Base-by-base conservation (phyloP, 225 moss, liverwort and hornwort genomes). In the Pseudisothecium myosuroides region DNA sequence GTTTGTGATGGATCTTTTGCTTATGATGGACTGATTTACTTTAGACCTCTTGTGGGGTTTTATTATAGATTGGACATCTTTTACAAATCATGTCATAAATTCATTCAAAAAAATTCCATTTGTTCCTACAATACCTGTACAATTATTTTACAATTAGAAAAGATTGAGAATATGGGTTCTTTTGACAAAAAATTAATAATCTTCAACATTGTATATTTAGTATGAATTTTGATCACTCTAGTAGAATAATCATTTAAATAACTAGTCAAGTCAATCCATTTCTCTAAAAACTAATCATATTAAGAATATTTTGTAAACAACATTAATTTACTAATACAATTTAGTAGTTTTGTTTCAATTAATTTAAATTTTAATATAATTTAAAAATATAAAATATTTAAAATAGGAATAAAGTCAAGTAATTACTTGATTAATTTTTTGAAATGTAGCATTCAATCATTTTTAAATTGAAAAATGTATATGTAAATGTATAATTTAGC, bases 121-220 rank as follows among this genome's bases (percentile, higher is more conserved):
- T 22, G 12, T 22, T 1, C 7, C 21, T 4, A n/a, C 0, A 22
- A 2, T 54, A 17, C 7, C 4, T 52, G 4, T 50, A 50, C 4
- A 50, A 50, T 0, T 37, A 3, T 6, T n/a, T 0, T n/a, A 1
- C 4, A 67, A n/a, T n/a, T n/a, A 7, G 6, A 67, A 67, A 23
- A 2, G 14, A 1, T 39, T 23, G 2, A 7, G 0, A 39, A 39
- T 5, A 39, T 69, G 1, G 2, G 0, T 20, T 12, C 4, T 2
- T 37, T n/a, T 69, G 1, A 23, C 0, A 69, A n/a, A 4, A 24
- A 69, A 72, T 43, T 27, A 0, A 9, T 43, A 2, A 15, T 43
- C 17, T 1, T 41, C 15, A 41, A 26, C 1, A 26, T 0, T 41
- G 0, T 43, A 71, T 26, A 41, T 39, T 4, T 24, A 14, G 3